Base-by-base conservation (phyloP, 2,329 filamentous ascomycete species). In the Cadophora luteo-olivacea region DNA sequence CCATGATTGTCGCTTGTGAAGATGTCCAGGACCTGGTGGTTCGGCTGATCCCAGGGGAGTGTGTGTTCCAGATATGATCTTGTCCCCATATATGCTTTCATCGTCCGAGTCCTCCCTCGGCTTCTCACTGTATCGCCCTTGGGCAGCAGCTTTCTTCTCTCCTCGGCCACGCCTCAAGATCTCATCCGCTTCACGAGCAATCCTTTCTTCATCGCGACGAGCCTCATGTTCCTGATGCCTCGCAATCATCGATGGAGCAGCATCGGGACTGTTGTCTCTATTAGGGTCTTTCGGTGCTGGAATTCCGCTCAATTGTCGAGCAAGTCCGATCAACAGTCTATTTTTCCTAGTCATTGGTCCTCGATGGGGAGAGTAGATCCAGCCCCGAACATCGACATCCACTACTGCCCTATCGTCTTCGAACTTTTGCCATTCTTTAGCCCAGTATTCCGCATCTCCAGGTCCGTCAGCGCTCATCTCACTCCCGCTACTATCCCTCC, bases 331-430 rank as follows among this genome's bases (percentile, higher is more conserved):
- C 75, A 97, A 84, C 69, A 98, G 84, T 48, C 96, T 87, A 76
- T 97, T 97, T 76, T 93, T 93, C 73, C 94, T 87, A 32, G 88
- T 95, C 86, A 97, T 89, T 4, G 93, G 94, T 0, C 93, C 94
- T 72, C 86, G 86, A 75, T 95, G 92, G 22, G 95, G 95, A 49
- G 89, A 89, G 79, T 97, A 99, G 63, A 98, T 87, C 96, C 97
- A 99, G 16, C 96, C 96, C 73, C 95, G 87, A 29, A 99, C 93
- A 78, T 99, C 95, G 6, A 98, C 93, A 77, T 98, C 95, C 0
- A 97, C 92, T 4, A 97, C 84, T 0, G 94, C 93, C 78, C 91
- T 92, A 75, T 94, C 90, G 69, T 95, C 90, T 78, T 97, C 92
- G 64, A 91, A 87, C 69, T 87, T 87, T 67, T 94, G 89, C 92